These are phyloP conservation scores for Remersonia thermophila DNA, from an alignment of 2,329 filamentous ascomycete species.

Conservation along the genomic window DNA sequence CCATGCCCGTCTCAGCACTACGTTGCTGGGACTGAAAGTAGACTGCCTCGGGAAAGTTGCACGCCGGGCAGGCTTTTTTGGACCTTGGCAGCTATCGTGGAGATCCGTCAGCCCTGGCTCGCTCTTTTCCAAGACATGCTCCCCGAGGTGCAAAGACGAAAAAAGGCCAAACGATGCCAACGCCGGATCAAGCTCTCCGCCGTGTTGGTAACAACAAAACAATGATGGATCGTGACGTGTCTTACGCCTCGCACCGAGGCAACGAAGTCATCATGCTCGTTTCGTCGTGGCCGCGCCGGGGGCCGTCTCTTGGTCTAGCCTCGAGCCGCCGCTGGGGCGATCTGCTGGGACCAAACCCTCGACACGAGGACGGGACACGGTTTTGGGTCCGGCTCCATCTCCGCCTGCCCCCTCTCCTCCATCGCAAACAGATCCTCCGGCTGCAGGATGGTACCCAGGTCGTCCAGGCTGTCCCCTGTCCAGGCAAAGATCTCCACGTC, in stretches of 20 bases:
- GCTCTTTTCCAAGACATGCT: not conserved
- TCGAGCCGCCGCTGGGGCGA: too few relatives aligned
- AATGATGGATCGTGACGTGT: too few relatives aligned
- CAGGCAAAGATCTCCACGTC: slow-evolving; percentile 9
- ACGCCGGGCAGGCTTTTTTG: slow-evolving; percentile 73
- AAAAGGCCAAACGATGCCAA: not conserved
- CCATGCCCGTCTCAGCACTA: slow-evolving; percentile 96
- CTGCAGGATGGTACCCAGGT: slow-evolving; percentile 14
- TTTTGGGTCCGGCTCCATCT: not conserved
- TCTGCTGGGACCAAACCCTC: too few relatives aligned
- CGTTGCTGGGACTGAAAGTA: slow-evolving; percentile 99
- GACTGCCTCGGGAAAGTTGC: slow-evolving; percentile 79
- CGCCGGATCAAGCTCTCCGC: too few relatives aligned
- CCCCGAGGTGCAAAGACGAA: not conserved
- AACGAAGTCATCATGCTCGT: too few relatives aligned
- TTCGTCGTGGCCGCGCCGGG: too few relatives aligned
- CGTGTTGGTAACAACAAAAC: too few relatives aligned
- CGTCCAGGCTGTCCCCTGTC: slow-evolving; percentile 4
- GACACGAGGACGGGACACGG: too few relatives aligned
- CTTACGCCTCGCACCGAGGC: too few relatives aligned
- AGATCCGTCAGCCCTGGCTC: slow-evolving; percentile 28
- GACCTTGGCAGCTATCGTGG: slow-evolving; percentile 70
- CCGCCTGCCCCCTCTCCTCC: not conserved
- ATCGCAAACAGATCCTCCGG: not conserved
- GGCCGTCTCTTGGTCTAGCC: too few relatives aligned